These are phyloP conservation scores for Globisporangium splendens DNA, from an alignment of 352 stramenopile genomes.

Conservation along the genomic window DNA sequence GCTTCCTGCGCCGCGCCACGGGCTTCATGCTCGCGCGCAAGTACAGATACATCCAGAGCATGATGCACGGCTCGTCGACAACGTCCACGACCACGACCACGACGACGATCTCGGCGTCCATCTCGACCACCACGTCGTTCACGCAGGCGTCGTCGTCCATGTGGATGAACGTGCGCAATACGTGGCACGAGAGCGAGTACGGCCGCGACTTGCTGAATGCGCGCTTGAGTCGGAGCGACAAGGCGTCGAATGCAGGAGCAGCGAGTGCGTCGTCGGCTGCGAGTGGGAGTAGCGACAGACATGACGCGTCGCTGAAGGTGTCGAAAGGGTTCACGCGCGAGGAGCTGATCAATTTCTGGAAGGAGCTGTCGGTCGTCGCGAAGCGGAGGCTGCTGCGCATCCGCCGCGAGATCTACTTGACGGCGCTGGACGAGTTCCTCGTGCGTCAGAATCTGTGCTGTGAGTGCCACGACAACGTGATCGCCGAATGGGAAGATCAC, in stretches of 20 bases:
- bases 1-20: slow-evolving; percentile 54
- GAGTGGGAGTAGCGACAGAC: background rate
- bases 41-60: slow-evolving; percentile 45
- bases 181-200: slow-evolving; percentile 18
- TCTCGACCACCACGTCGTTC: slow-evolving; percentile 20
- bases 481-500: slow-evolving; percentile 78
- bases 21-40: slow-evolving; percentile 73
- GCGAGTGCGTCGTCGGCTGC: slow-evolving; percentile 17
- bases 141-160: slow-evolving; percentile 15
- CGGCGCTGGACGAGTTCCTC: slow-evolving; percentile 70
- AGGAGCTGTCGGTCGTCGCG: slow-evolving; percentile 56
- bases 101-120: slow-evolving; percentile 9
- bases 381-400: slow-evolving; percentile 72
- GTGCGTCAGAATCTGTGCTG: slow-evolving; percentile 75
- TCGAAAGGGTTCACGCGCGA: slow-evolving; percentile 61
- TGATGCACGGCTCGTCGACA: slow-evolving; percentile 12
- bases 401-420: slow-evolving; percentile 64
- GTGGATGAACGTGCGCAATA: slow-evolving; percentile 22
- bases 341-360: slow-evolving; percentile 82
- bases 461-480: slow-evolving; percentile 82
- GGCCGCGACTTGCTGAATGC: slow-evolving; percentile 12
- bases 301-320: slow-evolving; percentile 17
- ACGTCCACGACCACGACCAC: slow-evolving; percentile 8
- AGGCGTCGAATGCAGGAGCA: slow-evolving; percentile 12
- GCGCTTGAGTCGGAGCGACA: slow-evolving; percentile 3